Evolutionary conservation across 306 rosid genomes (phyloP).

Genomic region (Begonia loranthoides): DNA sequence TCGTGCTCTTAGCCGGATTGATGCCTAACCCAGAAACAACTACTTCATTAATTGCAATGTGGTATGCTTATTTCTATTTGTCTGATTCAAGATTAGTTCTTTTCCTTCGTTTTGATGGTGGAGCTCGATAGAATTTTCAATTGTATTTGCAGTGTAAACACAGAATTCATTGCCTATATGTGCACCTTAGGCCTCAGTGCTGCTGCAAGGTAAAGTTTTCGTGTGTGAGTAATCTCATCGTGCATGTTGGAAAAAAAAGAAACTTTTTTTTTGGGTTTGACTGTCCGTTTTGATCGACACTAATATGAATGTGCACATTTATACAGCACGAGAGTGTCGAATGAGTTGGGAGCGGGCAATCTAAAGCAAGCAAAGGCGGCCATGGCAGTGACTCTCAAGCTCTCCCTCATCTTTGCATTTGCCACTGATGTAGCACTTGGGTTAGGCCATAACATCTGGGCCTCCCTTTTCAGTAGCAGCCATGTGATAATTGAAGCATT

Average conservation of each 20-base stretch:
- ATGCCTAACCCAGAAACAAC: slow-evolving; percentile 46
- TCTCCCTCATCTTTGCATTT: slow-evolving; percentile 44
- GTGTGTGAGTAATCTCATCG: too few relatives aligned
- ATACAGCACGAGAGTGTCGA: slow-evolving; percentile 72
- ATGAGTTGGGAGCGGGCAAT: slow-evolving; percentile 70
- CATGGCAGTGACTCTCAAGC: slow-evolving; percentile 56
- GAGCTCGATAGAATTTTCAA: not conserved
- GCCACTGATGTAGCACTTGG: slow-evolving; percentile 29
- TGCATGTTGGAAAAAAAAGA: too few relatives aligned
- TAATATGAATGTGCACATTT: not conserved
- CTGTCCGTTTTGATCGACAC: too few relatives aligned
- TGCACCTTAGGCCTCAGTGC: slow-evolving; percentile 69
- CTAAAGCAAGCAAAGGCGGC: slow-evolving; percentile 51
- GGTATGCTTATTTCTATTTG: slow-evolving; percentile 26
- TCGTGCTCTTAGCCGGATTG: slow-evolving; percentile 72
- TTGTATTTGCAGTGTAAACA: slow-evolving; percentile 37
- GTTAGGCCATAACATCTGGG: slow-evolving; percentile 54
- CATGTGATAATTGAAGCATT: slow-evolving; percentile 27
- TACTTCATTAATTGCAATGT: slow-evolving; percentile 71
- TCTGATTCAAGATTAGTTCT: not conserved
- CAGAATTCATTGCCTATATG: slow-evolving; percentile 56
- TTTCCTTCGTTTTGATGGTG: not conserved
- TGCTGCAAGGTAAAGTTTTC: slow-evolving; percentile 45
- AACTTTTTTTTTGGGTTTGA: too few relatives aligned
- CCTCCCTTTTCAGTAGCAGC: slow-evolving; percentile 37